Evolutionary conservation across 2,329 filamentous ascomycete genomes (phyloP).

Genomic region (Lizonia empirigonia): DNA sequence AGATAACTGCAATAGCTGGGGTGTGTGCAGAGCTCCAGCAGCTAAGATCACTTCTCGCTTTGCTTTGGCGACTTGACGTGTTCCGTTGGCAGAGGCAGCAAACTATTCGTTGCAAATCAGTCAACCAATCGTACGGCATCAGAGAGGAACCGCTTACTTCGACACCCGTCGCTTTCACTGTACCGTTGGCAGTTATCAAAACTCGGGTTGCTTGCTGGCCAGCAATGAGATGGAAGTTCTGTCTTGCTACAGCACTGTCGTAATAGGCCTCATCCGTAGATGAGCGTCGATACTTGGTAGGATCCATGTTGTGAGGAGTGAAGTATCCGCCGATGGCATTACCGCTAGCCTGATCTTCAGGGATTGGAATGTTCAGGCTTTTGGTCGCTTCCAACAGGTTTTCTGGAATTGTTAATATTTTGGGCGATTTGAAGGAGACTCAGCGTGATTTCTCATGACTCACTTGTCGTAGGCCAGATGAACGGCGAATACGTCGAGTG

Average conservation of each 20-base stretch:
- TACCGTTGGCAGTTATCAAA: constrained; percentile 15
- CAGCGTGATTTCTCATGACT: neutral
- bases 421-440: no score
- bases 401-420: no score
- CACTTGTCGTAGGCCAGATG: constrained; percentile 32
- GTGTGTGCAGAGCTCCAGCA: constrained; percentile 34
- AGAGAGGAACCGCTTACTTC: no score
- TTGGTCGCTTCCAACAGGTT: constrained; percentile 26
- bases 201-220: constrained; percentile 23
- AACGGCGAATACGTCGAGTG: constrained; percentile 27
- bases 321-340: constrained; percentile 31
- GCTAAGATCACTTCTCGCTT: constrained; percentile 33
- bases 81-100: constrained; percentile 20
- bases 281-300: constrained; percentile 20
- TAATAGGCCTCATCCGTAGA: constrained; percentile 32
- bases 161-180: constrained; percentile 25
- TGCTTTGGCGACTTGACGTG: constrained; percentile 21
- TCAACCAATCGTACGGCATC: neutral
- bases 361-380: constrained; percentile 21
- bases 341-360: constrained; percentile 27
- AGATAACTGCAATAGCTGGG: constrained; percentile 36
- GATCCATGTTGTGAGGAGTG: constrained; percentile 27
- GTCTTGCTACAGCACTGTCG: constrained; percentile 19
- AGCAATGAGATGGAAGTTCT: constrained; percentile 30
- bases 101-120: constrained; percentile 4